These are phyloP conservation scores for Tarenaya hassleriana DNA, from an alignment of 345 rosid species.

Conservation along the genomic window DNA sequence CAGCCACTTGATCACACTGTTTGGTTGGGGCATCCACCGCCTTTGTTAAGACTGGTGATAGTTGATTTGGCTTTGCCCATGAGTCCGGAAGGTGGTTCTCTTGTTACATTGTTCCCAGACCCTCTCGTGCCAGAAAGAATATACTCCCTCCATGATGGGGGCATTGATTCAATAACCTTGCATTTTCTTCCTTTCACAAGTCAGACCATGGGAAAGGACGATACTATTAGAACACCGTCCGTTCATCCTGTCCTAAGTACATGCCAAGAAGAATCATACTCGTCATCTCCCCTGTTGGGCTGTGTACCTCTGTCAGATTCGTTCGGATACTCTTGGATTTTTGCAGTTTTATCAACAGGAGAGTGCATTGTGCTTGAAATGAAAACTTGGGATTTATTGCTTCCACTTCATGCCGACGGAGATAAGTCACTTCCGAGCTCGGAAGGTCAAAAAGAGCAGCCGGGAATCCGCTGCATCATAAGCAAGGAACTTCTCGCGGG, in stretches of 20 bases:
- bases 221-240: conserved; percentile 60
- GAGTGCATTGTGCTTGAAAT: conserved; percentile 87
- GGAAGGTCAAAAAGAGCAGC: conserved; percentile 39
- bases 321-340: conserved; percentile 89
- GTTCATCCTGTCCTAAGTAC: conserved; percentile 84
- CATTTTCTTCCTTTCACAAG: conserved; percentile 93
- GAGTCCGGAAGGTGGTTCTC: conserved; percentile 37
- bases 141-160: conserved; percentile 69
- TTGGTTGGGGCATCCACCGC: conserved; percentile 91
- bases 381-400: conserved; percentile 74
- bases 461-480: conserved; percentile 49
- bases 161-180: conserved; percentile 76
- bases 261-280: conserved; percentile 62
- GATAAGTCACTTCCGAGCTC: conserved; percentile 32
- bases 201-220: conserved; percentile 68
- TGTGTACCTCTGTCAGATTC: conserved; percentile 68
- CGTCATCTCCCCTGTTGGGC: conserved; percentile 53
- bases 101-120: conserved; percentile 54
- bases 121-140: conserved; percentile 82
- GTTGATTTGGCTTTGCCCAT: conserved; percentile 87
- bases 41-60: conserved; percentile 76
- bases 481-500: conserved; percentile 90
- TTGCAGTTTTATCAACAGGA: conserved; percentile 49
- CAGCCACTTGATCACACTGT: conserved; percentile 54
- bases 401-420: conserved; percentile 53